A percentile compares a stretch with the other conserved stretches of the same genome.
phyloP scores from a whole-genome alignment of 2,329 filamentous ascomycete species.

The Alternaria panax region DNA sequence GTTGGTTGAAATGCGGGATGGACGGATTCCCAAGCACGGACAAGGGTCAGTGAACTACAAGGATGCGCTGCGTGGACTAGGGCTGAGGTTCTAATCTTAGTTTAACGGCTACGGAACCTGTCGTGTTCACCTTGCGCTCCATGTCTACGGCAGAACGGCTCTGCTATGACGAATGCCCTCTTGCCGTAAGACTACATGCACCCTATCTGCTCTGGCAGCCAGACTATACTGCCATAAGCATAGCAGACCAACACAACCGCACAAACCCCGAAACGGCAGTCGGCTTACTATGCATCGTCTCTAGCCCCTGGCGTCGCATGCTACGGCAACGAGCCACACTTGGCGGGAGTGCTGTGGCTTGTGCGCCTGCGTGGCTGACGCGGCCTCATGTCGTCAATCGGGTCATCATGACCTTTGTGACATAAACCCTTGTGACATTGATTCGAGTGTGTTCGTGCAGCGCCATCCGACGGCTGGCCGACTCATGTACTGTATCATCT shows the following conservation, averaged over 20 bases:
- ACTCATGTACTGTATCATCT: neutral
- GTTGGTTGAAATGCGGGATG: constrained; percentile 17
- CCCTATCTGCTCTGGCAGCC: neutral
- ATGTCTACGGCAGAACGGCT: neutral
- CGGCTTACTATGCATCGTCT: constrained; percentile 11
- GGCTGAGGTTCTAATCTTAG: constrained; percentile 9
- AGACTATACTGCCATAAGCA: neutral
- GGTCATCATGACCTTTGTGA: neutral
- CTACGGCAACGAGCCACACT: constrained; percentile 13
- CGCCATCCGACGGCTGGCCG: neutral
- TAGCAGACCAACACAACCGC: neutral
- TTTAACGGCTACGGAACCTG: neutral
- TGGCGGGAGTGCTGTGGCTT: constrained; percentile 10
- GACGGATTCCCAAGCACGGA: constrained; percentile 7
- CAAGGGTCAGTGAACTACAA: constrained; percentile 8
- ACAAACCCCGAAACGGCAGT: constrained; percentile 14
- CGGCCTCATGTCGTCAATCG: neutral
- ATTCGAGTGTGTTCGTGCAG: neutral
- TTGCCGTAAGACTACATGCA: neutral
- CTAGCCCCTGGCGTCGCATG: constrained; percentile 9
- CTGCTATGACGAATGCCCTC: neutral
- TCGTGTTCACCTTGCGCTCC: neutral
- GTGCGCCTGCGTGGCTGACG: constrained; percentile 9
- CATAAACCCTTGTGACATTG: neutral
- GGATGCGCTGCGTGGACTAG: constrained; percentile 15